phyloP scores from a whole-genome alignment of 2,329 filamentous ascomycete genomes.

The Coleophoma eucalyptorum region DNA sequence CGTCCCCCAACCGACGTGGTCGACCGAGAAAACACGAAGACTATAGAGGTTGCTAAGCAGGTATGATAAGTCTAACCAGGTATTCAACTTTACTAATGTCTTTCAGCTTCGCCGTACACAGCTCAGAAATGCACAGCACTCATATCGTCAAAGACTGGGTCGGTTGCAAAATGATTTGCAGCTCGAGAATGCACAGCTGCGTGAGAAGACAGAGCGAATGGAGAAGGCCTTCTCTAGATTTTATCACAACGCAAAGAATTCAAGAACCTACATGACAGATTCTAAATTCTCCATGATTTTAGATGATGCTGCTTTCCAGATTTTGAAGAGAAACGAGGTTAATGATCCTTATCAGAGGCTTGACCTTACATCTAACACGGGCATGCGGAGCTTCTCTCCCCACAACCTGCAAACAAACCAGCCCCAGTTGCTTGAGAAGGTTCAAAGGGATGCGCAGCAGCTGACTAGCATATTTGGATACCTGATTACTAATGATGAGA shows the following conservation, averaged over 20 bases:
- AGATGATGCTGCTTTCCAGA: neutral
- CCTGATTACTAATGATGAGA: no score
- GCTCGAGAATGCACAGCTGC: neutral
- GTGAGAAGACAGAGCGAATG: neutral
- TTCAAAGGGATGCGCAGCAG: no score
- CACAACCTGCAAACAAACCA: no score
- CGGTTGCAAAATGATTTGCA: neutral
- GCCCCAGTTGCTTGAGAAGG: no score
- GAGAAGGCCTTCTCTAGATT: neutral
- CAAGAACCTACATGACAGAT: neutral
- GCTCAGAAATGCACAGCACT: neutral
- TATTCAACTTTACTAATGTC: no score
- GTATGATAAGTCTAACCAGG: no score
- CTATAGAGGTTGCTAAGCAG: no score
- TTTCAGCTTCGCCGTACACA: neutral
- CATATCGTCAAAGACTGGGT: neutral
- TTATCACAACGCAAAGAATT: neutral
- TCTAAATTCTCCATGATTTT: neutral
- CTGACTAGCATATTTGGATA: no score
- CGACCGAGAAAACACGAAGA: no score
- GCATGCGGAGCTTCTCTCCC: no score
- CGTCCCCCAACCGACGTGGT: no score
- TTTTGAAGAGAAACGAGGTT: neutral
- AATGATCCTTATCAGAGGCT: neutral
- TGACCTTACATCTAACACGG: no score